A percentile compares a stretch with the other conserved stretches of the same genome.
Evolutionary conservation across 768 basidiomycete genomes (phyloP).

Genomic region (Lyophyllum semitale): DNA sequence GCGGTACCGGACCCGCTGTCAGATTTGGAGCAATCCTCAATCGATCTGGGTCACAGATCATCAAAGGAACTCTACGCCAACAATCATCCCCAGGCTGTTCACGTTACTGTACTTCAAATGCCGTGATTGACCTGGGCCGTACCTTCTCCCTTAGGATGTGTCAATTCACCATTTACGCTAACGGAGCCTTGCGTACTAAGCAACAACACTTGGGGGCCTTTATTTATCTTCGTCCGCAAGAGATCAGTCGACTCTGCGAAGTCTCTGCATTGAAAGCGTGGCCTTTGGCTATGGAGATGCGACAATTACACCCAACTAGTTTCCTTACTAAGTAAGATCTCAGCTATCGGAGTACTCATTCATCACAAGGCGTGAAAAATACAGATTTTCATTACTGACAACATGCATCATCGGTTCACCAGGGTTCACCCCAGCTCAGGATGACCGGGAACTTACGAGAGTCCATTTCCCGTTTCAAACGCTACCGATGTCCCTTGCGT

Average conservation of each 20-base stretch:
- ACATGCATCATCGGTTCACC: neutral
- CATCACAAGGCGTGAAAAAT: neutral
- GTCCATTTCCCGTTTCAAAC: constrained; percentile 13
- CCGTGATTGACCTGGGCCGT: constrained; percentile 8
- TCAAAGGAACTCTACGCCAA: constrained; percentile 9
- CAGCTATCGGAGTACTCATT: neutral
- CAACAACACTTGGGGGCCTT: neutral
- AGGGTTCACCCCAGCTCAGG: neutral
- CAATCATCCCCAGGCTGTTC: neutral
- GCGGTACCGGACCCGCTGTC: too few species aligned
- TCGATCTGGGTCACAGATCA: constrained; percentile 15
- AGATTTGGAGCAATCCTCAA: constrained; percentile 6
- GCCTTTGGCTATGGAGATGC: neutral
- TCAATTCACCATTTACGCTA: constrained; percentile 6
- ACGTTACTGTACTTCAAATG: too few species aligned
- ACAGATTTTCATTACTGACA: neutral
- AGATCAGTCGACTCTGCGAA: neutral
- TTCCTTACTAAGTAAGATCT: neutral
- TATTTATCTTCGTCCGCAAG: neutral
- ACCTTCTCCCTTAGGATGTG: constrained; percentile 15
- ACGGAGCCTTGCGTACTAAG: neutral
- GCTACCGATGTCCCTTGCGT: constrained; percentile 8
- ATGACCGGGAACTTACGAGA: constrained; percentile 13
- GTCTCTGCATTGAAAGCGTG: neutral
- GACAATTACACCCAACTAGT: neutral